These are phyloP conservation scores for Talaromyces sp. DNA, from an alignment of 2,329 filamentous ascomycete genomes.

Conservation along the genomic window DNA sequence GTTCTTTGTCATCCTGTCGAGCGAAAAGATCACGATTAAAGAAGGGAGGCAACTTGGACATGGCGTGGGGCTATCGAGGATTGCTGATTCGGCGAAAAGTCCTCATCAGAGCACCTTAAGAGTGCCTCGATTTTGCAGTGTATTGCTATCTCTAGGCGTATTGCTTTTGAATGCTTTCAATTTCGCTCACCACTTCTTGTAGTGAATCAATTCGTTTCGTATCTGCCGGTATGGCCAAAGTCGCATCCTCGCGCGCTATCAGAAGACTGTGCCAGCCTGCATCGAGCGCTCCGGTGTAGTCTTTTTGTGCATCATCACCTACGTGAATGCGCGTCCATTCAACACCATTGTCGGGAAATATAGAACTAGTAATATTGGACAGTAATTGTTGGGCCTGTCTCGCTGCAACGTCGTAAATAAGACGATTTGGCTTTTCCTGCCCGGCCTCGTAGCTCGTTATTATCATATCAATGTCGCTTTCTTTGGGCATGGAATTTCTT, in stretches of 20 bases:
- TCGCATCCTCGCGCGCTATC: slow-evolving; percentile 21
- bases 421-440: slow-evolving; percentile 37
- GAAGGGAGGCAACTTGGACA: slow-evolving; percentile 4
- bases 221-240: neutral
- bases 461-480: slow-evolving; percentile 38
- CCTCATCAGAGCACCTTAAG: neutral
- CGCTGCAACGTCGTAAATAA: slow-evolving; percentile 36
- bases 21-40: slow-evolving; percentile 7
- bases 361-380: neutral
- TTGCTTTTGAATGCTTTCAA: neutral
- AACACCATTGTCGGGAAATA: slow-evolving; percentile 1
- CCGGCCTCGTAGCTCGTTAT: slow-evolving; percentile 44
- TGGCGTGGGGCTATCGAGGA: neutral
- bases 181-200: slow-evolving; percentile 7
- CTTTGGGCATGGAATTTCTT: neutral
- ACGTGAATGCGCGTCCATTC: slow-evolving; percentile 35
- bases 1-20: slow-evolving; percentile 24
- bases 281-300: slow-evolving; percentile 32
- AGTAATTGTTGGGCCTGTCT: slow-evolving; percentile 22
- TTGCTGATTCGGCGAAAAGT: neutral
- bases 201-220: slow-evolving; percentile 8
- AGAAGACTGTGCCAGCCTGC: slow-evolving; percentile 36
- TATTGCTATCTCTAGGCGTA: neutral
- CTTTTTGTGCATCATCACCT: slow-evolving; percentile 41
- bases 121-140: neutral